A percentile compares a stretch with the other conserved stretches of the same genome.
Evolutionary conservation across 805 yeast species (phyloP).

Genomic region (Saccharomyces paradoxus): DNA sequence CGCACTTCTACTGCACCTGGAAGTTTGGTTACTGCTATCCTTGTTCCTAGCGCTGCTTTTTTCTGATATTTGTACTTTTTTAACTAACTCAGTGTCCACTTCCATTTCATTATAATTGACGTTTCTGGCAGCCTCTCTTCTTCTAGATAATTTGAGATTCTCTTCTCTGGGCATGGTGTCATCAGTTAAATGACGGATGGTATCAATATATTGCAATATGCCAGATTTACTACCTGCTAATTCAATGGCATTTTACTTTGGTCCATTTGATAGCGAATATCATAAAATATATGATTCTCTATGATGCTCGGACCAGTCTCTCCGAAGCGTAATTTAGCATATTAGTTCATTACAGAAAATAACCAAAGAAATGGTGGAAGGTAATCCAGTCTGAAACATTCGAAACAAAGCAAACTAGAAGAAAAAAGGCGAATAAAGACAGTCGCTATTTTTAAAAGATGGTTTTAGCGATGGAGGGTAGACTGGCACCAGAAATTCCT

Average conservation of each 20-base stretch:
- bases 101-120: constrained; percentile 24
- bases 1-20: neutral
- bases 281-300: neutral
- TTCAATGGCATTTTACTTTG: neutral
- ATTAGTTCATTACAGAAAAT: neutral
- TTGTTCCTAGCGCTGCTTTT: neutral
- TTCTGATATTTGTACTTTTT: constrained; percentile 15
- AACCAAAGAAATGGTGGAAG: neutral
- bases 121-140: constrained; percentile 17
- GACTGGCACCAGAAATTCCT: constrained; percentile 75
- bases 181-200: neutral
- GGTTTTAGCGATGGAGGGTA: constrained; percentile 18
- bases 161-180: constrained; percentile 3
- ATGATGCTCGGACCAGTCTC: neutral
- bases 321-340: neutral
- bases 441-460: neutral
- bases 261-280: neutral
- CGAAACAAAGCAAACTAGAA: neutral
- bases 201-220: neutral
- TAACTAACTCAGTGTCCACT: constrained; percentile 21
- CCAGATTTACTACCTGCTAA: neutral
- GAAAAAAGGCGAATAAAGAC: neutral
- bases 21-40: constrained; percentile 1
- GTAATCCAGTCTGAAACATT: neutral
- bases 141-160: constrained; percentile 3